Base-by-base conservation (phyloP, 2,329 filamentous ascomycete species). In the Mollisiaceae sp. region DNA sequence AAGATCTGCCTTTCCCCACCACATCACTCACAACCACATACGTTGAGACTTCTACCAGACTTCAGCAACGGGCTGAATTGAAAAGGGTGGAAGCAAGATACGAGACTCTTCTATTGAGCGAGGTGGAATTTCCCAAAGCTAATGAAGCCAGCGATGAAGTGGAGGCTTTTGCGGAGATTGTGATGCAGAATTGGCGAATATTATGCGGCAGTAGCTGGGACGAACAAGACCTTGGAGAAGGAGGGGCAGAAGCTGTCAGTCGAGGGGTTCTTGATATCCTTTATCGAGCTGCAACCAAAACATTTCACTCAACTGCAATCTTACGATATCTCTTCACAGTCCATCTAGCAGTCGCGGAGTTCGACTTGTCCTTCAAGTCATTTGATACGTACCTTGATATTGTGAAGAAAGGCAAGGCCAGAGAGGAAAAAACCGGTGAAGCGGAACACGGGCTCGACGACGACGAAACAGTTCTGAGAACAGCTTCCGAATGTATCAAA, bases 371-470 rank as follows among this genome's bases (percentile, higher is more conserved):
- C 1, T 89, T 97, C 77, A 93, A 93, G 75, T 92, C 95, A 0
- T 92, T 97, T 68, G 91, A 97, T 76, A 94, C 94, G 0, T 99
- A 98, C 77, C 82, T 97, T 43, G 92, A 96, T 62, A 91, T 99
- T 69, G 87, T 97, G 63, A 90, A 89, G 67, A 91, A 91, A 75
- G 93, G 90, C 64, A 97, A 94, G 78, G 91, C 92, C 22, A 86
- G 94, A 47, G 88, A 93, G 2, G 88, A 92, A 72, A 96, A 97
- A 79, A 89, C 87, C 1, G 89, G 92, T 2, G 86, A 92, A 70
- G 75, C 79, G 8, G 91, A 94, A 72, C 82, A 85, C 20, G 88
- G 86, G 59, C 82, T 97, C 35, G 95, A 99, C 72, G 86, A 90
- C 63, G 91, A 97, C 72, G 88, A 89, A 20, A 89, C 84, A 0